phyloP scores from a whole-genome alignment of 257 asterid genomes.

The Coffea canephora region DNA sequence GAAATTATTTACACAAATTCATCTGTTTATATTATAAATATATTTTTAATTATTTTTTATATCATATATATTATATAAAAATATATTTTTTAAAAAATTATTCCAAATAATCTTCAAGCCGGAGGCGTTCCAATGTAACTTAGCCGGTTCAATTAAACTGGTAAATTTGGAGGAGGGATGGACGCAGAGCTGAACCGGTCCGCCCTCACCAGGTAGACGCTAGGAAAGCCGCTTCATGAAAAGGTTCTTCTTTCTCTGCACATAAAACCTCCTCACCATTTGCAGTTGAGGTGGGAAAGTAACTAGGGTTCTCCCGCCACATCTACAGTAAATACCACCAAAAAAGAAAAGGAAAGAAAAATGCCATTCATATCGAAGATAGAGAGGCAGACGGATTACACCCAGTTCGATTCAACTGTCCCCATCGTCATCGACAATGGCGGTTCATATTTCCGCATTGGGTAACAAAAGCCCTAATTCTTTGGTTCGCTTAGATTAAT shows the following conservation, averaged over 20 bases:
- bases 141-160: neutral
- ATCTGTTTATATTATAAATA: too few species aligned
- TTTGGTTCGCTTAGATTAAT: neutral
- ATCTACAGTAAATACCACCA: neutral
- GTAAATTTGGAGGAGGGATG: neutral
- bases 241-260: too few species aligned
- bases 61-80: too few species aligned
- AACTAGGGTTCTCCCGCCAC: too few species aligned
- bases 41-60: too few species aligned
- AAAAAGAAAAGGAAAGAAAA: constrained; percentile 1
- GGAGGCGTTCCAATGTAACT: too few species aligned
- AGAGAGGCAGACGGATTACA: constrained; percentile 74
- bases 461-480: constrained; percentile 45
- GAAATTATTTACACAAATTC: too few species aligned
- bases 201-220: neutral
- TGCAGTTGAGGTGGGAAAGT: too few species aligned
- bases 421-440: constrained; percentile 99
- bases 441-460: constrained; percentile 91
- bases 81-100: too few species aligned
- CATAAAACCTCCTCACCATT: too few species aligned
- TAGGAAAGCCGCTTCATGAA: too few species aligned
- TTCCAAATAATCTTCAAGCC: too few species aligned
- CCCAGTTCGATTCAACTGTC: constrained; percentile 51
- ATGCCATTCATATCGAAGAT: constrained; percentile 90
- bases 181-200: neutral